Evolutionary conservation across 352 stramenopile genomes (phyloP).

Genomic region (Phytopythium ostracodes): DNA sequence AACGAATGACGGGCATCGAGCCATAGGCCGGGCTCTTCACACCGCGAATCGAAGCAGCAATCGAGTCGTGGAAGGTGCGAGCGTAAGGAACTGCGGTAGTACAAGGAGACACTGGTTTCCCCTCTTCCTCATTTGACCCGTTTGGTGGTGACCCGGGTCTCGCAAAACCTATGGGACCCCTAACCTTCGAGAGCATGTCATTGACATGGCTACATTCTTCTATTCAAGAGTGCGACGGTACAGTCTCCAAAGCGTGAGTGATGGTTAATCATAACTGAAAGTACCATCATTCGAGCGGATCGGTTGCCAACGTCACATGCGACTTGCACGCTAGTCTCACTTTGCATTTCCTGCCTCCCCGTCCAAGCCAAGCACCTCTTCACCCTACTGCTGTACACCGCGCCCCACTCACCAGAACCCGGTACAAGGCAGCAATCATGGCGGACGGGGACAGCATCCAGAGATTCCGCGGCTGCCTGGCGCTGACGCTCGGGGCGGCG

Average conservation of each 20-base stretch:
- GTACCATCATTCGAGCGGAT: not conserved
- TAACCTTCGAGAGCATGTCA: too few relatives aligned
- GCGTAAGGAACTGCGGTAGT: not conserved
- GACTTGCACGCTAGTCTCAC: not conserved
- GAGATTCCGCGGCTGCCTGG: conserved; percentile 34
- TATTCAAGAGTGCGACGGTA: not conserved
- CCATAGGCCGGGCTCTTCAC: not conserved
- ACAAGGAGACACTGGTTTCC: not conserved
- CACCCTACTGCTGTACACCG: not conserved
- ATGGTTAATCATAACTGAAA: not conserved
- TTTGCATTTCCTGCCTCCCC: not conserved
- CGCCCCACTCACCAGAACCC: not conserved
- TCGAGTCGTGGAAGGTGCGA: not conserved
- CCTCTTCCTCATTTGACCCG: too few relatives aligned
- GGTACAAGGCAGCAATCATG: conserved; percentile 6
- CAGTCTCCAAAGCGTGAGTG: not conserved
- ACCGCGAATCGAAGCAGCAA: too few relatives aligned
- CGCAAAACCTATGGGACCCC: too few relatives aligned
- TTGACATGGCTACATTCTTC: too few relatives aligned
- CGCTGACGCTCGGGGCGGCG: conserved; percentile 18
- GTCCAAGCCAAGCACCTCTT: not conserved
- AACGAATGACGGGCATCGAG: not conserved
- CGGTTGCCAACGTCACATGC: not conserved
- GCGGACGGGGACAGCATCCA: conserved; percentile 12
- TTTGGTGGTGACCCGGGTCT: too few relatives aligned